phyloP scores from a whole-genome alignment of 257 asterid species.

The Avicennia marina region DNA sequence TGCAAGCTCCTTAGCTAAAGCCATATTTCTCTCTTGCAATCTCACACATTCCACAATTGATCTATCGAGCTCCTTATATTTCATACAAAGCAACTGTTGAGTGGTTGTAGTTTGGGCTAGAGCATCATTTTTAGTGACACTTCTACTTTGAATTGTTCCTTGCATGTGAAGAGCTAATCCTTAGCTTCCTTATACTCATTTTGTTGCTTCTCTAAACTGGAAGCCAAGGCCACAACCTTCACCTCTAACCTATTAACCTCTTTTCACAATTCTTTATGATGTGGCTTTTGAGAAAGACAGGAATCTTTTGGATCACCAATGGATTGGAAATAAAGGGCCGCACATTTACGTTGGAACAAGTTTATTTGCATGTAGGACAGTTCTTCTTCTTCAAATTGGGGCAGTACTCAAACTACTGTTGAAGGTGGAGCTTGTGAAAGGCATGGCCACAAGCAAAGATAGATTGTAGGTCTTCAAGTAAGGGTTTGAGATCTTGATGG shows the following conservation, averaged over 20 bases:
- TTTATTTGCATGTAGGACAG: conserved; percentile 93
- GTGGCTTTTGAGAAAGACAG: conserved; percentile 46
- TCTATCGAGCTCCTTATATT: conserved; percentile 70
- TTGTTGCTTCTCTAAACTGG: conserved; percentile 62
- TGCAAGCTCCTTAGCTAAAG: conserved; percentile 93
- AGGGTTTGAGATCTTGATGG: conserved; percentile 93
- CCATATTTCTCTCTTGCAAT: conserved; percentile 65
- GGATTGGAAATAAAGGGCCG: conserved; percentile 86
- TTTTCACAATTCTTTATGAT: conserved; percentile 44
- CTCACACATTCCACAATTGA: conserved; percentile 53
- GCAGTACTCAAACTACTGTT: conserved; percentile 97
- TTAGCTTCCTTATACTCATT: conserved; percentile 48
- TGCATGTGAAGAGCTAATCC: conserved; percentile 45
- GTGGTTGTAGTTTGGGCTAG: conserved; percentile 35
- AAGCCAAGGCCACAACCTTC: conserved; percentile 54
- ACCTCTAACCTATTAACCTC: conserved; percentile 78
- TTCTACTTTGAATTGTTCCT: conserved; percentile 59
- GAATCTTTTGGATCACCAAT: conserved; percentile 64
- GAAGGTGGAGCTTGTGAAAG: conserved; percentile 96
- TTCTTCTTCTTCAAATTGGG: conserved; percentile 74
- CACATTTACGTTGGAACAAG: conserved; percentile 57
- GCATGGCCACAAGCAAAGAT: conserved; percentile 94
- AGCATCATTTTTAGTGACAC: conserved; percentile 55
- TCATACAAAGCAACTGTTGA: conserved; percentile 53
- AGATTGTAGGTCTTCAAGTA: conserved; percentile 80